A percentile compares a stretch with the other conserved stretches of the same genome.
Conservation (phyloP, 2,329 filamentous ascomycete species). For the Raffaelea ambrosiae region DNA sequence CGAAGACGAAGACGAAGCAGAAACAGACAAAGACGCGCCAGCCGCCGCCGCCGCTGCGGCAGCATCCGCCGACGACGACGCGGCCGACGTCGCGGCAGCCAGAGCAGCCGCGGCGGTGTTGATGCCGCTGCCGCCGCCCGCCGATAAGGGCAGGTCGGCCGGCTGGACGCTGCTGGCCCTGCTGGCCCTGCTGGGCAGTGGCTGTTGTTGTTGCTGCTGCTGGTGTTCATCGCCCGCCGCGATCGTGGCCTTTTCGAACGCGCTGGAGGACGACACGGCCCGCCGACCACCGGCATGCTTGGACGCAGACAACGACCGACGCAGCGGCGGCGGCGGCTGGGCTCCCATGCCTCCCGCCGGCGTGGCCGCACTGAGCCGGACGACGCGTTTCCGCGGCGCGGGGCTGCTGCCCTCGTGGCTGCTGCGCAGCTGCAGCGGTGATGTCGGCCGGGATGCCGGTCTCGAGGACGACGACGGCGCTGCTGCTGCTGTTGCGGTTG, state of each 20-base stretch:
- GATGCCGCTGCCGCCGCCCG: too few species aligned
- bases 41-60: too few species aligned
- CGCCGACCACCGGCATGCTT: constrained; percentile 14
- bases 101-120: too few species aligned
- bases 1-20: too few species aligned
- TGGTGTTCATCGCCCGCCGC: background rate
- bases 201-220: too few species aligned
- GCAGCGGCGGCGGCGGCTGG: constrained; percentile 38
- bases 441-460: constrained; percentile 29
- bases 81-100: too few species aligned
- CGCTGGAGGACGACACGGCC: constrained; percentile 7
- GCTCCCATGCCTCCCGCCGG: constrained; percentile 22
- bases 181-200: background rate
- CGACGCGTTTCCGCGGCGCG: constrained; percentile 43
- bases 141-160: too few species aligned
- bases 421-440: constrained; percentile 16
- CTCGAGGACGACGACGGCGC: constrained; percentile 19
- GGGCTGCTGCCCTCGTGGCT: constrained; percentile 40
- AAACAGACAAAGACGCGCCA: too few species aligned
- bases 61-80: too few species aligned
- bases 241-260: background rate
- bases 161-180: constrained; percentile 13
- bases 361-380: constrained; percentile 37
- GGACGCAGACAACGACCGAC: constrained; percentile 38
- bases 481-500: background rate